Percentiles rank a stretch among this genome's conserved stretches.
These are phyloP conservation scores for Magnaporthales sp. DNA, from an alignment of 2,329 filamentous ascomycete genomes.

Conservation along the genomic window DNA sequence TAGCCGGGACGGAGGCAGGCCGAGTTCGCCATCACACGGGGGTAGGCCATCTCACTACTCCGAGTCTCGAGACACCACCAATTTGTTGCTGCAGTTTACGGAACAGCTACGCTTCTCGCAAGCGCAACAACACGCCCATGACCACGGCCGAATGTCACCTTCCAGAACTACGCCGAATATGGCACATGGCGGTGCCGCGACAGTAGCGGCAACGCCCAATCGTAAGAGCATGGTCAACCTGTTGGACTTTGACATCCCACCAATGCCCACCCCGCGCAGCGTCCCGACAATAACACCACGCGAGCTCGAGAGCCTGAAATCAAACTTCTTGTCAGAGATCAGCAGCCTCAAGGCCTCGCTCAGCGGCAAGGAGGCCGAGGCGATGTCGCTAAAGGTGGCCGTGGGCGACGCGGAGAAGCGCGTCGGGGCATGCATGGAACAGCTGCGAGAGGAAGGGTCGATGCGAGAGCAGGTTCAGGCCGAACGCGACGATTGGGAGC, in stretches of 20 bases:
- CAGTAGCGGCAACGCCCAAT: conserved; percentile 30
- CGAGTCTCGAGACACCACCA: conserved; percentile 56
- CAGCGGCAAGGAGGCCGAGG: conserved; percentile 88
- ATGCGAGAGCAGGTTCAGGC: conserved; percentile 62
- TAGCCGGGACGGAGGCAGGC: neutral
- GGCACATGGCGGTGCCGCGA: conserved; percentile 8
- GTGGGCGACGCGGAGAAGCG: conserved; percentile 86
- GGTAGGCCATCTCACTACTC: conserved; percentile 28
- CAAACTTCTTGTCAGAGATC: conserved; percentile 82
- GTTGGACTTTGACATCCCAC: conserved; percentile 89
- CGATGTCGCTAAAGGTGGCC: conserved; percentile 76
- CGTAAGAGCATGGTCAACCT: conserved; percentile 54
- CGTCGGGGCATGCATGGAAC: conserved; percentile 77
- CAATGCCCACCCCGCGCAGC: conserved; percentile 83
- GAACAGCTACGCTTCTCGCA: conserved; percentile 52
- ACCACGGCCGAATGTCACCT: conserved; percentile 22
- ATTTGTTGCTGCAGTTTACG: conserved; percentile 79
- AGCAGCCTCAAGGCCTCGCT: conserved; percentile 88
- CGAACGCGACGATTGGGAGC: conserved; percentile 78
- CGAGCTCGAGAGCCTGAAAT: conserved; percentile 89
- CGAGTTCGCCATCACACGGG: conserved; percentile 13
- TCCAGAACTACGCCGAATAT: conserved; percentile 22
- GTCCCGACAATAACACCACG: conserved; percentile 85
- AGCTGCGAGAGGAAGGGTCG: conserved; percentile 67
- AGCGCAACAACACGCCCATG: conserved; percentile 14